These are phyloP conservation scores for Melanogaster broomeanus DNA, from an alignment of 768 basidiomycete species.

Conservation along the genomic window DNA sequence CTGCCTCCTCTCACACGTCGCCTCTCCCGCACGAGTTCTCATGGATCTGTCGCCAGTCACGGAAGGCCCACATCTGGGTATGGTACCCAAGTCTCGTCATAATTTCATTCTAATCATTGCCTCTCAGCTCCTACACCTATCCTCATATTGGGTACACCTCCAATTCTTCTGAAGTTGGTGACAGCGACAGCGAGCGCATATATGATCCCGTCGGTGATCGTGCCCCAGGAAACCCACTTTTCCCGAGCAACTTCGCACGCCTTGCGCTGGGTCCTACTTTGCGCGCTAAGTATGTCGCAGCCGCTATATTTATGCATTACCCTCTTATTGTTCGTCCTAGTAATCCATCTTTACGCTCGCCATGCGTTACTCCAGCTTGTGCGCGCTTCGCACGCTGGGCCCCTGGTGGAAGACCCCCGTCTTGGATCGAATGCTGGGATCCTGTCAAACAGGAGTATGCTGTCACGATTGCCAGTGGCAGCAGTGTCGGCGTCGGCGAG, in stretches of 20 bases:
- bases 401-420: slow-evolving; percentile 31
- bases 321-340: slow-evolving; percentile 13
- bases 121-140: slow-evolving; percentile 13
- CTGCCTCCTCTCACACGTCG: slow-evolving; percentile 19
- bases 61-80: slow-evolving; percentile 28
- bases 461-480: slow-evolving; percentile 40
- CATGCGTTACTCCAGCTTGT: slow-evolving; percentile 2
- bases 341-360: slow-evolving; percentile 26
- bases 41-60: slow-evolving; percentile 27
- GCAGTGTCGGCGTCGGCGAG: slow-evolving; percentile 24
- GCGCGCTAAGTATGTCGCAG: slow-evolving; percentile 46
- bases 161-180: slow-evolving; percentile 24
- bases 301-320: not conserved
- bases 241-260: slow-evolving; percentile 78
- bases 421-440: slow-evolving; percentile 47
- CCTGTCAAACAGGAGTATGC: slow-evolving; percentile 44
- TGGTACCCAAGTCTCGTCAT: not conserved
- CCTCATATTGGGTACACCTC: slow-evolving; percentile 13
- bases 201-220: slow-evolving; percentile 64
- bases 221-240: slow-evolving; percentile 72
- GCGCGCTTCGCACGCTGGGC: slow-evolving; percentile 28
- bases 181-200: slow-evolving; percentile 28
- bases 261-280: slow-evolving; percentile 68
- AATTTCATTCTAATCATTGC: not conserved
- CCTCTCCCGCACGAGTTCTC: slow-evolving; percentile 25